phyloP scores from a whole-genome alignment of 2,329 filamentous ascomycete species.

The Epichloe festucae region DNA sequence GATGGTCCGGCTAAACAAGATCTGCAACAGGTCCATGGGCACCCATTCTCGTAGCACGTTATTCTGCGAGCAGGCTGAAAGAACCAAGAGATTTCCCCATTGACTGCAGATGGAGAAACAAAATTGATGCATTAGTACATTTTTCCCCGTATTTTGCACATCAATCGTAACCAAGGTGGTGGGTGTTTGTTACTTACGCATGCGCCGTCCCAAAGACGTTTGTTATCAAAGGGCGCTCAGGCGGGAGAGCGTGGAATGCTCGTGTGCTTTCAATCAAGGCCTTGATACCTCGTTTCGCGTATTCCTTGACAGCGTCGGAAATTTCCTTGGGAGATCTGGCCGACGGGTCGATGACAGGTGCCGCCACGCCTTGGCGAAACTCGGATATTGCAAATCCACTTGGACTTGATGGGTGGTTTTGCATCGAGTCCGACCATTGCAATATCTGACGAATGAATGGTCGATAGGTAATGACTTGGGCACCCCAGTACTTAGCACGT shows the following conservation, averaged over 20 bases:
- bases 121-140: neutral
- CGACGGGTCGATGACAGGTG: constrained; percentile 24
- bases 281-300: constrained; percentile 50
- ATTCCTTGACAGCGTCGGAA: constrained; percentile 33
- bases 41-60: constrained; percentile 46
- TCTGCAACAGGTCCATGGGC: constrained; percentile 37
- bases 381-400: constrained; percentile 21
- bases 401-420: constrained; percentile 20
- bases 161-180: neutral
- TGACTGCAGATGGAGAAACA: constrained; percentile 43
- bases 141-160: neutral
- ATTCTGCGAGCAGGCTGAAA: constrained; percentile 68
- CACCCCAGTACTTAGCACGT: constrained; percentile 90
- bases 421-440: constrained; percentile 29
- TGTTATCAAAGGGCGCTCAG: constrained; percentile 70
- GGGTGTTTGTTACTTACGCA: constrained; percentile 54
- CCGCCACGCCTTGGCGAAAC: constrained; percentile 23
- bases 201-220: constrained; percentile 93
- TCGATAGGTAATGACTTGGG: constrained; percentile 76
- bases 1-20: constrained; percentile 62
- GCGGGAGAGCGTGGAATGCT: constrained; percentile 56
- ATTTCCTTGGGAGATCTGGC: constrained; percentile 26
- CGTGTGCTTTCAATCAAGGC: constrained; percentile 75
- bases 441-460: constrained; percentile 54
- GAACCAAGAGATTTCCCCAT: constrained; percentile 92